Percentiles rank a stretch among this genome's conserved stretches.
phyloP scores from a whole-genome alignment of 176 grass and related monocot species.

The Avena eriantha region DNA sequence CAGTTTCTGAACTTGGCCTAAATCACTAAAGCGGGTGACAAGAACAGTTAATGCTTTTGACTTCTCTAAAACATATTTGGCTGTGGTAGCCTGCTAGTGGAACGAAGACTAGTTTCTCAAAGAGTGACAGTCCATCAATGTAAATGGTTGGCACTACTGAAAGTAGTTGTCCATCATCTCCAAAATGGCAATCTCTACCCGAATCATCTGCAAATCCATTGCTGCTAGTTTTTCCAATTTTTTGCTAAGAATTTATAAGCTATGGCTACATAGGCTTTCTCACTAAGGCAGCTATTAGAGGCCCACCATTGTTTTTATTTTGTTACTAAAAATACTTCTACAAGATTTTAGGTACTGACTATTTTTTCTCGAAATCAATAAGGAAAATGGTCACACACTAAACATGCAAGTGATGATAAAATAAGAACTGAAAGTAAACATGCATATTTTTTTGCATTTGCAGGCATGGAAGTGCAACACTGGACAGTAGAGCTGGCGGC shows the following conservation, averaged over 20 bases:
- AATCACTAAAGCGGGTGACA: background rate
- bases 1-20: background rate
- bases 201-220: background rate
- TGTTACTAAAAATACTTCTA: background rate
- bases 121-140: background rate
- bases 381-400: background rate
- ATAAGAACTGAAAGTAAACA: background rate
- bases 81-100: background rate
- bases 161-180: background rate
- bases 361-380: background rate
- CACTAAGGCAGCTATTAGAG: background rate
- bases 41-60: background rate
- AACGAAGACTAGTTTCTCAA: background rate
- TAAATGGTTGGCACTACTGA: background rate
- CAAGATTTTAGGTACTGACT: background rate
- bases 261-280: background rate
- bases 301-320: background rate
- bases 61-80: background rate
- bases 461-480: constrained; percentile 80
- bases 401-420: background rate
- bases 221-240: background rate
- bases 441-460: constrained; percentile 33
- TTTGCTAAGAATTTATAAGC: background rate
- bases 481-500: constrained; percentile 78
- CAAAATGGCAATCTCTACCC: background rate